Evolutionary conservation across 2,329 filamentous ascomycete species (phyloP).

Genomic region (Aspergillus texensis): DNA sequence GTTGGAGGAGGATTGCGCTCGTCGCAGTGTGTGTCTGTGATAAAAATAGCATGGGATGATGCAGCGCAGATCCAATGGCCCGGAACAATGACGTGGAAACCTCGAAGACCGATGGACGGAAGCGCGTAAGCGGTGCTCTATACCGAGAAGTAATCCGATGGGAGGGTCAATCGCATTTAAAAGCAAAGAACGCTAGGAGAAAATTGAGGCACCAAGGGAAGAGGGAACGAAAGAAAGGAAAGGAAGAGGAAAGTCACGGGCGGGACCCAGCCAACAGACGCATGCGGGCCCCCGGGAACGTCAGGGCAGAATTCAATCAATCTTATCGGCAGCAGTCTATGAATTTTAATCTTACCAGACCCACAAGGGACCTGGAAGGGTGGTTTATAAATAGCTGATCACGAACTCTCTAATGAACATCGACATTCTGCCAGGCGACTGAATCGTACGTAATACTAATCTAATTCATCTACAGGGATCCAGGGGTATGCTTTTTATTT

Average conservation of each 20-base stretch:
- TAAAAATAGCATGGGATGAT: constrained; percentile 25
- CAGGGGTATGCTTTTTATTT: background rate
- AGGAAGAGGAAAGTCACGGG: constrained; percentile 7
- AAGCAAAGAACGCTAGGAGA: background rate
- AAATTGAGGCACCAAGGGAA: background rate
- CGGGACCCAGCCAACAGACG: constrained; percentile 14
- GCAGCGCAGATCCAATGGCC: constrained; percentile 1
- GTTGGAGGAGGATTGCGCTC: constrained; percentile 9
- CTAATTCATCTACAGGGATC: background rate
- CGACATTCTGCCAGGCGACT: background rate
- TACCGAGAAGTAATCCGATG: background rate
- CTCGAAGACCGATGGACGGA: background rate
- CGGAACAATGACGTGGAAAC: background rate
- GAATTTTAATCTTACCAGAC: constrained; percentile 4
- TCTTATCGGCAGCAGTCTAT: constrained; percentile 12
- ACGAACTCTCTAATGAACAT: constrained; percentile 1
- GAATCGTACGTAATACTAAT: background rate
- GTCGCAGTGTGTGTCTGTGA: constrained; percentile 21
- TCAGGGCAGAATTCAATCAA: constrained; percentile 10
- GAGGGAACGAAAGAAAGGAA: constrained; percentile 6
- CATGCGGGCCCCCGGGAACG: constrained; percentile 25
- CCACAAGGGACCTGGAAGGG: constrained; percentile 1
- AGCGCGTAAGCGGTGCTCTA: background rate
- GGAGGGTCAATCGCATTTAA: background rate
- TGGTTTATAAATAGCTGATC: constrained; percentile 1